A percentile compares a stretch with the other conserved stretches of the same genome.
These are phyloP conservation scores for Cicer bijugum DNA, from an alignment of 306 rosid species.

Conservation along the genomic window DNA sequence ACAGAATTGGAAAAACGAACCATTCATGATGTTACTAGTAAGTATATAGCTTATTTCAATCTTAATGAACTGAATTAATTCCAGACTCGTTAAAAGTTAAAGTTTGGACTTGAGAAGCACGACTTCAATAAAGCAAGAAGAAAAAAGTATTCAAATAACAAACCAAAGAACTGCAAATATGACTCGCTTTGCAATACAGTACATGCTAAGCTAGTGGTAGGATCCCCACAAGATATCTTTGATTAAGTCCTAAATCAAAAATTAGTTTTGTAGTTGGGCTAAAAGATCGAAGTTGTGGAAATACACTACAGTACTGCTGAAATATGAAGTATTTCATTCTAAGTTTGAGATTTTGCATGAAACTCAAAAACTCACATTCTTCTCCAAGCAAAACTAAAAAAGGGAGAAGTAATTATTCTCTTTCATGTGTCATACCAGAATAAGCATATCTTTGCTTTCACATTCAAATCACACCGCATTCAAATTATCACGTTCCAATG, in stretches of 20 bases:
- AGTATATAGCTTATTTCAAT: conserved; percentile 29
- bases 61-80: background rate
- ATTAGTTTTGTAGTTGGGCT: background rate
- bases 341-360: background rate
- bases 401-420: background rate
- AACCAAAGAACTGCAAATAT: background rate
- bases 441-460: too few relatives aligned
- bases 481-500: too few relatives aligned
- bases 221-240: background rate
- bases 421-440: background rate
- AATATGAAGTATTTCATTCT: background rate
- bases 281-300: background rate
- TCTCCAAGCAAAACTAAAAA: too few relatives aligned
- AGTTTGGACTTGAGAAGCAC: background rate
- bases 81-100: background rate
- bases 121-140: background rate
- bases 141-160: background rate
- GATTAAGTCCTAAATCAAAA: too few relatives aligned
- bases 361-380: background rate
- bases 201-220: background rate
- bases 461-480: too few relatives aligned
- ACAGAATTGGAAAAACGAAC: conserved; percentile 2
- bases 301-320: background rate
- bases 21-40: conserved; percentile 8
- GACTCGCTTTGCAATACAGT: background rate